These are phyloP conservation scores for Hsuehochloa calcarea DNA, from an alignment of 176 grass and related monocot species.

Conservation along the genomic window DNA sequence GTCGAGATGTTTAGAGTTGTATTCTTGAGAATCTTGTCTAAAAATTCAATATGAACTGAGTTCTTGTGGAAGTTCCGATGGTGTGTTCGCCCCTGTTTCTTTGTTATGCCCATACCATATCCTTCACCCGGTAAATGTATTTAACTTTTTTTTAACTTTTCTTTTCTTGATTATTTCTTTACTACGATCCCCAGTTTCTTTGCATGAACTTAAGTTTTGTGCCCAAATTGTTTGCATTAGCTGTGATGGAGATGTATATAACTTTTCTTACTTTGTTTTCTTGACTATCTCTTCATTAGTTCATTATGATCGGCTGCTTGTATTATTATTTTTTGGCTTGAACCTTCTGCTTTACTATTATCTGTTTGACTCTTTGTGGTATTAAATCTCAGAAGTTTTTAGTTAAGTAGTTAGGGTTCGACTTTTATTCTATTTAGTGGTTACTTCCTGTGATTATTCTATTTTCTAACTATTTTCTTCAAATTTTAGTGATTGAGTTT, in stretches of 20 bases:
- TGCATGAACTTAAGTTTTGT: no score
- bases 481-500: background rate
- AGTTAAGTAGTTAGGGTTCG: background rate
- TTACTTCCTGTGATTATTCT: background rate
- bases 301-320: background rate
- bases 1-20: background rate
- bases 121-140: no score
- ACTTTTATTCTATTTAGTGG: background rate
- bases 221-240: background rate
- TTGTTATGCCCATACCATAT: no score
- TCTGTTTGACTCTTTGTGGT: background rate
- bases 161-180: background rate
- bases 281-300: background rate
- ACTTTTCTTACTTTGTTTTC: background rate
- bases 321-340: background rate
- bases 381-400: background rate
- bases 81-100: no score
- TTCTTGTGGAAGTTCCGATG: background rate
- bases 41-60: background rate
- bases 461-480: background rate
- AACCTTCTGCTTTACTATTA: background rate
- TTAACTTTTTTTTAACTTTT: background rate
- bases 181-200: no score
- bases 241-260: background rate
- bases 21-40: background rate